Evolutionary conservation across 129 eudicot genomes (phyloP), one percentile per base, ranked within the genome.

Genomic region (Tagetes erecta): DNA sequence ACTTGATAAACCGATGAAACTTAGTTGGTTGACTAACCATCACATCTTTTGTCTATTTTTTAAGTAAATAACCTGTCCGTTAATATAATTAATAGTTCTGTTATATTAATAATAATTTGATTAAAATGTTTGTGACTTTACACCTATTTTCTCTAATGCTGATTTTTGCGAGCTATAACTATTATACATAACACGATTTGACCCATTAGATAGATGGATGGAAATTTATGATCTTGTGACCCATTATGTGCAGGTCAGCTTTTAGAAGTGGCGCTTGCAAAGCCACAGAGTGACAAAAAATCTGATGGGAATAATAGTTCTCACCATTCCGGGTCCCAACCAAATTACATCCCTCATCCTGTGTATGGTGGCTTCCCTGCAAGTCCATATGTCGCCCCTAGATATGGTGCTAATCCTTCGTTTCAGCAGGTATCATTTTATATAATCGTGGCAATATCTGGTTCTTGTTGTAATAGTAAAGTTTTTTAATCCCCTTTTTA

Each of bases 241-340:
- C 34, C 38, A 42, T 66, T 40, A 78, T 80, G 4, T 84, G 79
- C 94, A 91, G 99, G 99, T 65, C 96, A 94, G 80, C 33, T 72
- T 76, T 74, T 94, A 73, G 97, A 94, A 79, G 99, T 94, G 49
- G 90, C 87, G 58, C 92, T 94, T 44, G 99, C 98, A 35, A 94
- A 88, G 86, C 98, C 98, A 64, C 97, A 90, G 78, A 84, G 82
- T 47, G 97, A 94, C 53, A 90, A 78, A 87, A 94, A 83, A 75
- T 45, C 76, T 74, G 97, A 94, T 60, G 84, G 76, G 20, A 81
- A 64, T 68, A 78, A 57, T 80, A 78, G 84, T 83, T 75, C 87
- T 66, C 82, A 80, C 68, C 78, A 68, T 83, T 57, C 92, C 45
- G 86, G 80, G 40, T 80, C 84, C 5, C 81, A 73, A 20, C 89